phyloP scores from a whole-genome alignment of 306 rosid species.

The Astragalus glycyphyllos region DNA sequence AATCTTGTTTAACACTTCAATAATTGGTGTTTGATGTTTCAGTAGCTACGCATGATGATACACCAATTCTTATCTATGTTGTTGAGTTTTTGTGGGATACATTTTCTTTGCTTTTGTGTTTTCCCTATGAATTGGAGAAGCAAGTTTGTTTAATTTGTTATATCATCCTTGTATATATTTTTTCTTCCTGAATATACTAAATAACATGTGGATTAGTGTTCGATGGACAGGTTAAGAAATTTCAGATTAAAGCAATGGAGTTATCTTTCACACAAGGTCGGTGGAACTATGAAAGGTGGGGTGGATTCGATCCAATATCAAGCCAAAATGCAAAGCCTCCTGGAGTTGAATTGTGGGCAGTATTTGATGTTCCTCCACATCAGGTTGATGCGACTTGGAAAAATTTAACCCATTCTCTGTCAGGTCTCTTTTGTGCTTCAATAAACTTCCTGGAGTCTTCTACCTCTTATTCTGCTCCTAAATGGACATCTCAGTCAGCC shows the following conservation, averaged over 20 bases:
- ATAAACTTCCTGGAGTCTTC: slow-evolving; percentile 95
- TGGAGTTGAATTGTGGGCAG: slow-evolving; percentile 97
- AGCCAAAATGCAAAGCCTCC: slow-evolving; percentile 94
- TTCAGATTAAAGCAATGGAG: slow-evolving; percentile 79
- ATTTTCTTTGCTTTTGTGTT: slow-evolving; percentile 5
- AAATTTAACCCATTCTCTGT: slow-evolving; percentile 88
- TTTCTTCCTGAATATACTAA: slow-evolving; percentile 37
- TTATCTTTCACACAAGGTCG: slow-evolving; percentile 97
- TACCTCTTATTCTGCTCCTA: slow-evolving; percentile 75
- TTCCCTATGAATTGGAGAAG: neutral
- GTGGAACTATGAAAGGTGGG: slow-evolving; percentile 96
- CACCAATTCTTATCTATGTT: neutral
- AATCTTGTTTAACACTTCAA: neutral
- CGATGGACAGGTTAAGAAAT: slow-evolving; percentile 80
- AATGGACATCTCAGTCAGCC: slow-evolving; percentile 67
- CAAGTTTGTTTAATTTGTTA: slow-evolving; percentile 1
- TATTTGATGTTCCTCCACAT: slow-evolving; percentile 71
- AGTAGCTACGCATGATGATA: neutral
- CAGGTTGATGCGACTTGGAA: slow-evolving; percentile 87
- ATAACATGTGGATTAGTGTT: slow-evolving; percentile 48
- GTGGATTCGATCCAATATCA: slow-evolving; percentile 88
- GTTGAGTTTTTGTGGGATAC: neutral
- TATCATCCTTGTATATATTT: neutral
- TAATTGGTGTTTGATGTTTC: neutral
- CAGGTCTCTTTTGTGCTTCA: slow-evolving; percentile 96